Conservation (phyloP, 2,329 filamentous ascomycete genomes). For the Seiridium unicorne region DNA sequence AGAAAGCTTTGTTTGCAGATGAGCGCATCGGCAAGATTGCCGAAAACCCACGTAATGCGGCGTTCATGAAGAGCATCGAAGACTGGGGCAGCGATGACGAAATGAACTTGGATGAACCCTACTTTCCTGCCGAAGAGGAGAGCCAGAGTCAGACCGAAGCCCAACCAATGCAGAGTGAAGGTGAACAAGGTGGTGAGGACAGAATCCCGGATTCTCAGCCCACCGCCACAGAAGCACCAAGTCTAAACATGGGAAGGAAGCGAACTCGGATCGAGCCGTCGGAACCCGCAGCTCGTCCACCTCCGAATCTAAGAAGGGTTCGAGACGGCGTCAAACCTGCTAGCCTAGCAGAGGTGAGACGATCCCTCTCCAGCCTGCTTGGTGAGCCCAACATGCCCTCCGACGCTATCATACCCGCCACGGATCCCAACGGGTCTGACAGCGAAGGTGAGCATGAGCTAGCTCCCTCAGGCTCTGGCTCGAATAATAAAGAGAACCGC, state of each 20-base stretch:
- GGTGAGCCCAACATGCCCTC: constrained; percentile 51
- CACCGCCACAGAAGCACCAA: constrained; percentile 24
- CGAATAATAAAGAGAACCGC: constrained; percentile 50
- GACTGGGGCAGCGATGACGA: constrained; percentile 76
- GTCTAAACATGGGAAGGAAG: constrained; percentile 32
- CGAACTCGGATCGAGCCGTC: constrained; percentile 23
- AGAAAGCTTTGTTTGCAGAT: constrained; percentile 81
- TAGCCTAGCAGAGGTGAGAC: constrained; percentile 76
- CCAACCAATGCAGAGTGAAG: constrained; percentile 17
- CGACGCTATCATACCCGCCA: constrained; percentile 46
- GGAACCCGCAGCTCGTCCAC: constrained; percentile 41
- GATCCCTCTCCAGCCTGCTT: constrained; percentile 80
- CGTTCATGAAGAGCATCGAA: constrained; percentile 88
- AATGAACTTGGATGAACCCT: constrained; percentile 68
- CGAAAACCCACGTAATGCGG: constrained; percentile 82
- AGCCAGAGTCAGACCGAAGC: constrained; percentile 25
- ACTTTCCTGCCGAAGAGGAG: constrained; percentile 31
- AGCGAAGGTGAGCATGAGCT: constrained; percentile 53
- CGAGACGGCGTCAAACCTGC: constrained; percentile 65
- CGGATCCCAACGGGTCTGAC: constrained; percentile 45
- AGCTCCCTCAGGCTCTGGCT: constrained; percentile 23
- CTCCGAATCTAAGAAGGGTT: constrained; percentile 62
- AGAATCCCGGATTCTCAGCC: constrained; percentile 53
- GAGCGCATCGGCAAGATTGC: constrained; percentile 90
- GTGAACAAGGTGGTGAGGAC: constrained; percentile 19